Percentiles rank a stretch among this genome's conserved stretches.
These are phyloP conservation scores for Drechslera avenae DNA, from an alignment of 2,329 filamentous ascomycete genomes.

Conservation along the genomic window DNA sequence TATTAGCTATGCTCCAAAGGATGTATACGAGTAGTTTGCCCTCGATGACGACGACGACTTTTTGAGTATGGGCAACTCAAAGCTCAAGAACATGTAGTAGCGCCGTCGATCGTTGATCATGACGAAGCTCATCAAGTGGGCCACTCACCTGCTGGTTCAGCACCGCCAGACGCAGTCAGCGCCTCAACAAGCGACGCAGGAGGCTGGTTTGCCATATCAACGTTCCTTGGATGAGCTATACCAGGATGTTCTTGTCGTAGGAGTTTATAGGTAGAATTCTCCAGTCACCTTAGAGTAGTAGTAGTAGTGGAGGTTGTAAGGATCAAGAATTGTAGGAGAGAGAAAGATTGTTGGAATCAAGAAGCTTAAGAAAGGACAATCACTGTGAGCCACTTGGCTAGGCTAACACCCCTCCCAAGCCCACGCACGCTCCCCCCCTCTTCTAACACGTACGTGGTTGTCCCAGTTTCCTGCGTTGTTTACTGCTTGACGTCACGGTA, in stretches of 20 bases:
- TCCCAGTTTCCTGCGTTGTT: background rate
- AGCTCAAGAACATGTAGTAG: too few species aligned
- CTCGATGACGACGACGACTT: too few species aligned
- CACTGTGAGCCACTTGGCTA: background rate
- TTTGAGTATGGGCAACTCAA: too few species aligned
- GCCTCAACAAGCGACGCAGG: conserved; percentile 42
- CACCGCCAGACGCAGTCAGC: conserved; percentile 50
- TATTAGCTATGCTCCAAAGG: background rate
- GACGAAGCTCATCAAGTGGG: background rate
- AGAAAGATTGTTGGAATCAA: background rate
- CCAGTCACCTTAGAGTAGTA: too few species aligned
- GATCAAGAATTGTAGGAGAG: background rate
- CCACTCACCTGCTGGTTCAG: conserved; percentile 47
- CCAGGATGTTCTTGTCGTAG: too few species aligned
- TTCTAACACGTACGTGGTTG: too few species aligned
- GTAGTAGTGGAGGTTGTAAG: background rate
- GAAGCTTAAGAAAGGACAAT: background rate
- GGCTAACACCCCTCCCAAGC: too few species aligned
- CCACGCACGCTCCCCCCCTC: background rate
- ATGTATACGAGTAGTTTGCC: too few species aligned
- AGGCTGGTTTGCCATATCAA: conserved; percentile 13
- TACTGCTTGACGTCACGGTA: conserved; percentile 3
- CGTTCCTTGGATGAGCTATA: too few species aligned
- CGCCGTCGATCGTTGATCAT: too few species aligned
- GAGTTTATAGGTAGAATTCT: too few species aligned